Percentiles rank a stretch among this genome's conserved stretches.
These are phyloP conservation scores for Lolium multiflorum DNA, from an alignment of 176 grass and related monocot genomes.

Conservation along the genomic window DNA sequence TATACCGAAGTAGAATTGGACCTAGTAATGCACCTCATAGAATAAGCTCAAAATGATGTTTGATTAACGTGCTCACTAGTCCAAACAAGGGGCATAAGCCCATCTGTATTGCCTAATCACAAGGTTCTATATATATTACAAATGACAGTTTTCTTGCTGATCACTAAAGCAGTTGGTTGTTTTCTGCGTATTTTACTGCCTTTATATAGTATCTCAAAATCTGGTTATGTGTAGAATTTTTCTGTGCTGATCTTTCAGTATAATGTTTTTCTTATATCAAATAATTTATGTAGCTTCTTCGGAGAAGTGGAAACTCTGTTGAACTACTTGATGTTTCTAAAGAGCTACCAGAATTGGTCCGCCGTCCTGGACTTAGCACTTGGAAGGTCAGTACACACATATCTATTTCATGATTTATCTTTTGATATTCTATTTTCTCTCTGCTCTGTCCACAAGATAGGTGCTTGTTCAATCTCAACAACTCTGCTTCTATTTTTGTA, in stretches of 20 bases:
- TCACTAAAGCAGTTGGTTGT: neutral
- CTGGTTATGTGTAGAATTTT: neutral
- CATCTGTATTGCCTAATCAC: conserved; percentile 9
- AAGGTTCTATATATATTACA: neutral
- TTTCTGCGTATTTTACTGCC: neutral
- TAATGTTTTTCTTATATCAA: conserved; percentile 41
- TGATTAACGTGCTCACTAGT: conserved; percentile 13
- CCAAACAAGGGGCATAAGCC: neutral
- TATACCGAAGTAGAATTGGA: conserved; percentile 3
- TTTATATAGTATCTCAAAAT: neutral
- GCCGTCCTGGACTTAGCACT: conserved; percentile 71
- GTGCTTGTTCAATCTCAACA: neutral
- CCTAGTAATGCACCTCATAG: conserved; percentile 15
- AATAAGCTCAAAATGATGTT: conserved; percentile 25
- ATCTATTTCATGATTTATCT: conserved; percentile 14
- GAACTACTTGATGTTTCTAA: conserved; percentile 87
- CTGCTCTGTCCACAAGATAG: conserved; percentile 8
- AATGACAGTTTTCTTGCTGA: neutral
- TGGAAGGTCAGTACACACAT: conserved; percentile 82
- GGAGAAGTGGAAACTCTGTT: conserved; percentile 76
- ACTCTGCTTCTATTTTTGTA: neutral
- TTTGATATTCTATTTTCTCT: conserved; percentile 6
- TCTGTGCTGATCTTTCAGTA: neutral
- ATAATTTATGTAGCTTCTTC: conserved; percentile 72
- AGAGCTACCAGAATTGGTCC: conserved; percentile 73